Conservation (phyloP, 345 rosid genomes). For the Eutrema japonicum region DNA sequence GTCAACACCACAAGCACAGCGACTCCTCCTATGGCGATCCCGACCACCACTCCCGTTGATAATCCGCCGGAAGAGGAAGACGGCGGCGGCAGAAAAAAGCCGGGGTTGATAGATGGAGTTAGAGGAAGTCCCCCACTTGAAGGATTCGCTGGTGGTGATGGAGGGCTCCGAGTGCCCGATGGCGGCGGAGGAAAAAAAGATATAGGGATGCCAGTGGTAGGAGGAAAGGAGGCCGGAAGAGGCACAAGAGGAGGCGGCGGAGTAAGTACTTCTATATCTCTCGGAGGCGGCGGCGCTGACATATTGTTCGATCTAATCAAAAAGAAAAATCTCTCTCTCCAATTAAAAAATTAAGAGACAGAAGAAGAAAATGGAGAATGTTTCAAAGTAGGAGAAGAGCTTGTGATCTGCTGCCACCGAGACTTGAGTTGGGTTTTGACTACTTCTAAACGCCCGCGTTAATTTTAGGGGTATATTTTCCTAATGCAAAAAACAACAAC, state of each 20-base stretch:
- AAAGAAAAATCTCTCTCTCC: no score
- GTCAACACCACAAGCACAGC: conserved; percentile 47
- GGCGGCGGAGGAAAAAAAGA: no score
- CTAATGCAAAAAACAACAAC: no score
- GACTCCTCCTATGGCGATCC: conserved; percentile 60
- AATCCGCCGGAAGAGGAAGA: conserved; percentile 22
- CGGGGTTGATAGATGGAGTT: conserved; percentile 22
- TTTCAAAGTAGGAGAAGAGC: not conserved
- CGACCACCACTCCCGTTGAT: conserved; percentile 64
- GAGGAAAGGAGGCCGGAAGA: no score
- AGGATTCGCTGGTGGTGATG: conserved; percentile 32
- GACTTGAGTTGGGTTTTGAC: no score
- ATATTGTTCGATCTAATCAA: no score
- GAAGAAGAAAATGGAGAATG: not conserved
- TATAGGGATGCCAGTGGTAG: no score
- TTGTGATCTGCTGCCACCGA: not conserved
- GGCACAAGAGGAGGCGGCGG: no score
- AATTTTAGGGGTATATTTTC: no score
- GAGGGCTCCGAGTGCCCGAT: not conserved
- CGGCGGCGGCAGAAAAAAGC: conserved; percentile 38
- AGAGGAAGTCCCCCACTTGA: conserved; percentile 22
- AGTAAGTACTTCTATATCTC: rapidly evolving
- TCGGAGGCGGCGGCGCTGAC: no score
- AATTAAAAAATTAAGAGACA: no score
- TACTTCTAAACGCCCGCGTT: no score